Conservation (phyloP, 495 filamentous ascomycete species). For the Penicillium roqueforti region DNA sequence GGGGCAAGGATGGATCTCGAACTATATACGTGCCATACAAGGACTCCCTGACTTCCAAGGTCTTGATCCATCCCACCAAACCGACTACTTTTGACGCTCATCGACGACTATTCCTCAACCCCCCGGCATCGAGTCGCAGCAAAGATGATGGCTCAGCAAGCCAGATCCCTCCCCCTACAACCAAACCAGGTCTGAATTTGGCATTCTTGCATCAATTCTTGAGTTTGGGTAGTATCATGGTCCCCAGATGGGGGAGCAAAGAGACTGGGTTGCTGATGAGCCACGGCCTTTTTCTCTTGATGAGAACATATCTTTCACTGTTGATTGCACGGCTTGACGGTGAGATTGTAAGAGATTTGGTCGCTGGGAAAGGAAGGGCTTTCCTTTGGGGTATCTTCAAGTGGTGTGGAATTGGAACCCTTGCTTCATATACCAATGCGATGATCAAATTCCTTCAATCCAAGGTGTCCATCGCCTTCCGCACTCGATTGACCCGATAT, state of each 20-base stretch:
- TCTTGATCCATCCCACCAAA: constrained; percentile 90
- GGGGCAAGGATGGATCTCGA: constrained; percentile 88
- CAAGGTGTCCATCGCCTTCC: constrained; percentile 97
- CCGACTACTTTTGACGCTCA: constrained; percentile 94
- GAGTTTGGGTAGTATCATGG: constrained; percentile 94
- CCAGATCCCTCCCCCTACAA: constrained; percentile 77
- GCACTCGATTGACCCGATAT: constrained; percentile 91
- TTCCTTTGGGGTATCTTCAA: constrained; percentile 90
- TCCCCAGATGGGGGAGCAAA: constrained; percentile 90
- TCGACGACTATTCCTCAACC: constrained; percentile 86
- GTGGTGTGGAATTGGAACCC: constrained; percentile 66
- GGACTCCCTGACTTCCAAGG: constrained; percentile 73
- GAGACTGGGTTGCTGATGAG: constrained; percentile 85
- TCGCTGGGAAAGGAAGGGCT: constrained; percentile 82
- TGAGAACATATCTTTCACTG: constrained; percentile 90
- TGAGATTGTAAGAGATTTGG: constrained; percentile 92
- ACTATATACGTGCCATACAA: constrained; percentile 94
- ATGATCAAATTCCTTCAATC: constrained; percentile 98
- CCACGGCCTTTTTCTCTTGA: constrained; percentile 63
- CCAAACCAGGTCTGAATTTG: constrained; percentile 88
- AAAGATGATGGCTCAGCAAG: constrained; percentile 59
- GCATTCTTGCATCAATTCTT: constrained; percentile 98
- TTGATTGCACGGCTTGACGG: constrained; percentile 91
- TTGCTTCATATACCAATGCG: constrained; percentile 89
- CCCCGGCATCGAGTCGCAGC: constrained; percentile 70